Evolutionary conservation across 108 stramenopile species (phyloP).

Genomic region (Mediolabrus comicus): DNA sequence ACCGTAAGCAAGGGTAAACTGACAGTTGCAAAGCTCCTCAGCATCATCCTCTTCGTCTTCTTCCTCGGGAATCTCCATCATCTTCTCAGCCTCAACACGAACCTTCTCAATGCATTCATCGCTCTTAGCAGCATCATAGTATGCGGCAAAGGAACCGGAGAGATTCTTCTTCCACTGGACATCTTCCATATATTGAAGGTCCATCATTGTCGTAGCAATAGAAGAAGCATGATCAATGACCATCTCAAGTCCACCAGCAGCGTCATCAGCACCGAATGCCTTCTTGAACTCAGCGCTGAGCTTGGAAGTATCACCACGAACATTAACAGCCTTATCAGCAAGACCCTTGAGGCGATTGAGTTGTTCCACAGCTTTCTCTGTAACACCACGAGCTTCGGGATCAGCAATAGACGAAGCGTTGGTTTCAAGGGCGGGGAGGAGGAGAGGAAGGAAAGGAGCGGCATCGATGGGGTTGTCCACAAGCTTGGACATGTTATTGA

Average conservation of each 20-base stretch:
- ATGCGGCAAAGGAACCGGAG: conserved; percentile 46
- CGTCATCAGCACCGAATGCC: conserved; percentile 49
- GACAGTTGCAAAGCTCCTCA: conserved; percentile 99
- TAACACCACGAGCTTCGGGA: conserved; percentile 91
- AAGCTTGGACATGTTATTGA: conserved; percentile 98
- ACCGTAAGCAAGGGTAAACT: conserved; percentile 99
- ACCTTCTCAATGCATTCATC: conserved; percentile 79
- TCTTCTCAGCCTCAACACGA: conserved; percentile 82
- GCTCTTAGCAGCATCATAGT: conserved; percentile 63
- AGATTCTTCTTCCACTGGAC: conserved; percentile 89
- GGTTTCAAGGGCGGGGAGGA: conserved; percentile 94
- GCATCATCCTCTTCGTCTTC: conserved; percentile 98
- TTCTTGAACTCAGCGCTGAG: conserved; percentile 68
- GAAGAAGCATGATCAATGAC: conserved; percentile 69
- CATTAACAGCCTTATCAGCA: conserved; percentile 77
- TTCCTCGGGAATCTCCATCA: conserved; percentile 85
- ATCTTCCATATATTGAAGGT: conserved; percentile 89
- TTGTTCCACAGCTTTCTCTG: conserved; percentile 85
- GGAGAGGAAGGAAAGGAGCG: conserved; percentile 93
- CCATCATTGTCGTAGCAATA: conserved; percentile 89
- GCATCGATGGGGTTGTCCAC: conserved; percentile 95
- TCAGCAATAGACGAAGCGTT: conserved; percentile 95
- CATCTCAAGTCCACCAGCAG: conserved; percentile 52
- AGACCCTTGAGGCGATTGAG: conserved; percentile 82
- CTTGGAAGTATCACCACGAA: conserved; percentile 86